A percentile compares a stretch with the other conserved stretches of the same genome.
Conservation (phyloP, 2,329 filamentous ascomycete genomes). For the Chaetomium strumarium region DNA sequence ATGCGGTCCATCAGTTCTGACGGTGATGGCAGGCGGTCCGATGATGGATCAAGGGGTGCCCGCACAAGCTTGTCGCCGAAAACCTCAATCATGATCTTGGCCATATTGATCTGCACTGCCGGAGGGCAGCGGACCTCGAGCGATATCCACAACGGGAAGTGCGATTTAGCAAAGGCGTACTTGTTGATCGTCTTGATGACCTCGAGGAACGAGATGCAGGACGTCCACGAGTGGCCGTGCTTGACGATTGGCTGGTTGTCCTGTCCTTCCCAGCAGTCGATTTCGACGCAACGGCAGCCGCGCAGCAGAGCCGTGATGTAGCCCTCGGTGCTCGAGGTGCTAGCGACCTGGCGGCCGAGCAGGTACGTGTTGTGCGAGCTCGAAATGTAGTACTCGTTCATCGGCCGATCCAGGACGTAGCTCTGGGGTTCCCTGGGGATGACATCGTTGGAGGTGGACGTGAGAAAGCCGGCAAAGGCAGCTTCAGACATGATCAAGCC, state of each 20-base stretch:
- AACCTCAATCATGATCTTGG: constrained; percentile 76
- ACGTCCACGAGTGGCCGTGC: constrained; percentile 85
- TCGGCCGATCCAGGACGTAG: constrained; percentile 67
- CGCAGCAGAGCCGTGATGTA: constrained; percentile 85
- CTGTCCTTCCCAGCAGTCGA: constrained; percentile 95
- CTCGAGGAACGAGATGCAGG: constrained; percentile 81
- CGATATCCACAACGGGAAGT: constrained; percentile 87
- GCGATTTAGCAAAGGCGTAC: constrained; percentile 84
- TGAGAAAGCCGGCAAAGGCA: constrained; percentile 71
- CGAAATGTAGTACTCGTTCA: constrained; percentile 97
- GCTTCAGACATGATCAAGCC: constrained; percentile 65
- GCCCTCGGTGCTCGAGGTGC: constrained; percentile 86
- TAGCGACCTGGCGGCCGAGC: constrained; percentile 80
- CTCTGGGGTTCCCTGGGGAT: constrained; percentile 55
- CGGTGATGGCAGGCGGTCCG: constrained; percentile 70
- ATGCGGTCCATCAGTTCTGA: constrained; percentile 79
- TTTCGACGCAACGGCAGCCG: constrained; percentile 91
- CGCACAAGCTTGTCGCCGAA: constrained; percentile 77
- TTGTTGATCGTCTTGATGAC: constrained; percentile 91
- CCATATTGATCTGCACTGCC: constrained; percentile 81
- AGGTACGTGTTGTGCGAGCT: constrained; percentile 99
- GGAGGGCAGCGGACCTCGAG: constrained; percentile 90
- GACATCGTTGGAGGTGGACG: constrained; percentile 66
- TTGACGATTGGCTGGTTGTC: constrained; percentile 85
- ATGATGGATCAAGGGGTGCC: constrained; percentile 64